Evolutionary conservation across 2,329 filamentous ascomycete genomes (phyloP).

Genomic region (Arthrobotrys conoides): DNA sequence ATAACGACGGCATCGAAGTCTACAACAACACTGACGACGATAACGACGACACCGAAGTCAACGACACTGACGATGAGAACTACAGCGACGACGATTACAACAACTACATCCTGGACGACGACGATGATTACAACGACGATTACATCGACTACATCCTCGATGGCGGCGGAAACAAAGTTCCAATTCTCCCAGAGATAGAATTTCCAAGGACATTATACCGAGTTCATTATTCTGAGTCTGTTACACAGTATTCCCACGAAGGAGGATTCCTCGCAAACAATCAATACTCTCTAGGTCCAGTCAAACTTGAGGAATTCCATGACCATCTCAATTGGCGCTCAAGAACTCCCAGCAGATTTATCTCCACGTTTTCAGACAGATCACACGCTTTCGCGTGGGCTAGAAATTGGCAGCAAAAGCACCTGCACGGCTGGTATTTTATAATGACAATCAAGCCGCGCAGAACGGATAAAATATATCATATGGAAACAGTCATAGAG

Average conservation of each 20-base stretch:
- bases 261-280: conserved; percentile 14
- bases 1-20: neutral
- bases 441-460: conserved; percentile 16
- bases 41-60: too few relatives aligned
- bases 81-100: conserved; percentile 1
- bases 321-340: conserved; percentile 21
- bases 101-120: neutral
- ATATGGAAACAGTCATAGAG: conserved; percentile 19
- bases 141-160: conserved; percentile 4
- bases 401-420: conserved; percentile 16
- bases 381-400: conserved; percentile 10
- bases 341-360: conserved; percentile 11
- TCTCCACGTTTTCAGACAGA: conserved; percentile 26
- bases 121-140: neutral
- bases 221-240: conserved; percentile 5
- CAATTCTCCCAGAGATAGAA: conserved; percentile 18
- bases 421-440: conserved; percentile 9
- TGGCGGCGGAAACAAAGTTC: neutral
- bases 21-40: neutral
- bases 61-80: neutral
- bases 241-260: conserved; percentile 1
- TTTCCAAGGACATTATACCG: neutral
- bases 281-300: neutral
- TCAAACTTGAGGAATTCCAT: conserved; percentile 7
- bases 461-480: neutral